Evolutionary conservation across 768 basidiomycete genomes (phyloP).

Genomic region (Kwoniella sp.): DNA sequence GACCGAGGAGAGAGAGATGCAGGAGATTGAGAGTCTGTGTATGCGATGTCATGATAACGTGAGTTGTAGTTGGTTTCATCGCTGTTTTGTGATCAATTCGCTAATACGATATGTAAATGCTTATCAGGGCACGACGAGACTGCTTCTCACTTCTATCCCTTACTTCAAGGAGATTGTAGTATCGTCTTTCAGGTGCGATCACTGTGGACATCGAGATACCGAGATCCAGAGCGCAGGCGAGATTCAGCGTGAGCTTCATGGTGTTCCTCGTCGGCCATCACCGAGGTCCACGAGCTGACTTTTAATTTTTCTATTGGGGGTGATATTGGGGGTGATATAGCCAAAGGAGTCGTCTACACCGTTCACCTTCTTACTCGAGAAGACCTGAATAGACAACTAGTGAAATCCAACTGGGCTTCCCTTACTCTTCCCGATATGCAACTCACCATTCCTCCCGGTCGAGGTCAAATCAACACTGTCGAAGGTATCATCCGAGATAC

Average conservation of each 20-base stretch:
- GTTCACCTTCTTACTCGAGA: slow-evolving; percentile 69
- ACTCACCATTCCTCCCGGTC: slow-evolving; percentile 79
- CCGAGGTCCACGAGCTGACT: neutral
- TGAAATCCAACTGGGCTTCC: slow-evolving; percentile 81
- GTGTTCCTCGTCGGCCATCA: neutral
- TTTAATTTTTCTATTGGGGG: too few relatives aligned
- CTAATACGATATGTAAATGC: neutral
- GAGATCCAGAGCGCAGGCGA: slow-evolving; percentile 88
- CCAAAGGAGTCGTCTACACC: slow-evolving; percentile 80
- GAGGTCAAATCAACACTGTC: slow-evolving; percentile 93
- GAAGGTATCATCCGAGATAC: slow-evolving; percentile 88
- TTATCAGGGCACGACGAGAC: slow-evolving; percentile 77
- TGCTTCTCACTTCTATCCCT: slow-evolving; percentile 90
- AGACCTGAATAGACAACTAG: slow-evolving; percentile 90
- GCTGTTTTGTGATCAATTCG: too few relatives aligned
- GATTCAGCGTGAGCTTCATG: slow-evolving; percentile 69
- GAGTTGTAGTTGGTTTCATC: slow-evolving; percentile 52
- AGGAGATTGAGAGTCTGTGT: slow-evolving; percentile 87
- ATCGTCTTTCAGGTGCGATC: slow-evolving; percentile 94
- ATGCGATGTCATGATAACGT: slow-evolving; percentile 93
- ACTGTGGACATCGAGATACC: slow-evolving; percentile 86
- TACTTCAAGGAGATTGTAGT: slow-evolving; percentile 93
- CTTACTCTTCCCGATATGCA: slow-evolving; percentile 83
- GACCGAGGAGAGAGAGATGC: slow-evolving; percentile 66
- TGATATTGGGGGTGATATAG: too few relatives aligned